Conservation (phyloP, 2,329 filamentous ascomycete genomes). For the Metarhizium rileyi region DNA sequence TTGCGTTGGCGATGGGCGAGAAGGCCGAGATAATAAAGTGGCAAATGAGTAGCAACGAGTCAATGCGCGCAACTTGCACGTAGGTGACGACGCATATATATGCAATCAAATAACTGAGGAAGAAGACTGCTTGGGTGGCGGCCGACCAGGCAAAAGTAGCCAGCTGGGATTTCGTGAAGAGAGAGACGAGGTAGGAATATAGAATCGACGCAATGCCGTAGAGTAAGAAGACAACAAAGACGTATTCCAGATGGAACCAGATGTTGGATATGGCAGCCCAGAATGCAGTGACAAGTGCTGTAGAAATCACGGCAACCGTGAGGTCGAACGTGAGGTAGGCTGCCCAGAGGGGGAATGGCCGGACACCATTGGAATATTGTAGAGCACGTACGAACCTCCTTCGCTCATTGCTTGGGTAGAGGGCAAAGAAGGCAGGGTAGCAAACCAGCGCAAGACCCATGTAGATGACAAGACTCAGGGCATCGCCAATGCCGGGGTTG, state of each 20-base stretch:
- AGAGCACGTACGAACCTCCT: constrained; percentile 70
- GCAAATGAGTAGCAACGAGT: constrained; percentile 54
- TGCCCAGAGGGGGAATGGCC: constrained; percentile 72
- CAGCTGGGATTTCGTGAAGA: constrained; percentile 70
- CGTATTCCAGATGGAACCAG: constrained; percentile 72
- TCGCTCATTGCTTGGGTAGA: constrained; percentile 83
- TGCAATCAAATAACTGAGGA: constrained; percentile 61
- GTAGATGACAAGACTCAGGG: constrained; percentile 72
- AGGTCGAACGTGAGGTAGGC: constrained; percentile 80
- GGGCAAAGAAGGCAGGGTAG: constrained; percentile 76
- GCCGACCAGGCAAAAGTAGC: constrained; percentile 78
- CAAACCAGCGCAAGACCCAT: constrained; percentile 68
- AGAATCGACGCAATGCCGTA: constrained; percentile 73
- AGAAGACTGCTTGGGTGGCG: constrained; percentile 62
- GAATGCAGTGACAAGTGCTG: constrained; percentile 57
- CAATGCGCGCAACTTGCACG: constrained; percentile 57
- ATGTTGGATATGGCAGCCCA: constrained; percentile 54
- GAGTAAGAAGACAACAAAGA: constrained; percentile 72
- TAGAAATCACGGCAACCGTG: constrained; percentile 54
- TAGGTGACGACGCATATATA: constrained; percentile 69
- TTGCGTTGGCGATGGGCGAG: constrained; percentile 66
- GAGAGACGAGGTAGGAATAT: constrained; percentile 70
- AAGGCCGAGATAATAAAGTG: constrained; percentile 68
- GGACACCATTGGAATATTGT: constrained; percentile 86
- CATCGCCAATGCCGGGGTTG: constrained; percentile 57